phyloP scores from a whole-genome alignment of 73 alveolate genomes.

The Uronychia binucleata region DNA sequence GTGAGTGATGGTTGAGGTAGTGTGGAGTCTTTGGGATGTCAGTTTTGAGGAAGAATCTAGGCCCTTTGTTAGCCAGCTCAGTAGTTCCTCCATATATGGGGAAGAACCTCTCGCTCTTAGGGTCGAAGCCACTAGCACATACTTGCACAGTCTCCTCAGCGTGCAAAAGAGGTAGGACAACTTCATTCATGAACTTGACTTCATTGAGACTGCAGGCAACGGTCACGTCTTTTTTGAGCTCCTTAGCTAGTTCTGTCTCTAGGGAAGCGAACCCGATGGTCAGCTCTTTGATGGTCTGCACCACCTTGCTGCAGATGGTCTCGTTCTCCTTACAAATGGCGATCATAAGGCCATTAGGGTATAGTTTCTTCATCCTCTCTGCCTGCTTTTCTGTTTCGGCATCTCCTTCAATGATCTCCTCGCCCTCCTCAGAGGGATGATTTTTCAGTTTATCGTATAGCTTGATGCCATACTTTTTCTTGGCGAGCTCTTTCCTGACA shows the following conservation, averaged over 20 bases:
- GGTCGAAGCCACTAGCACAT: background rate
- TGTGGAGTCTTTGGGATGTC: slow-evolving; percentile 13
- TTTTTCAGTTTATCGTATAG: background rate
- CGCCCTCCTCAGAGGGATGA: too few species aligned
- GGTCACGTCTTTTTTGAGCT: slow-evolving; percentile 37
- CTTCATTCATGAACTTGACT: slow-evolving; percentile 27
- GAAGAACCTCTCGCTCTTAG: background rate
- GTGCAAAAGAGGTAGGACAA: slow-evolving; percentile 49
- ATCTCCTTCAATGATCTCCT: background rate
- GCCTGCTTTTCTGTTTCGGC: background rate
- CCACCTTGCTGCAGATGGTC: background rate
- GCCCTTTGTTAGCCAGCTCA: background rate
- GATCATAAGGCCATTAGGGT: background rate
- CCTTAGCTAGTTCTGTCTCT: slow-evolving; percentile 18
- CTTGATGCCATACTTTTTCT: background rate
- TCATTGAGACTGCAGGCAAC: slow-evolving; percentile 17
- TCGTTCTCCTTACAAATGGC: background rate
- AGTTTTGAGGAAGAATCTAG: slow-evolving; percentile 44
- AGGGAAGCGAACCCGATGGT: background rate
- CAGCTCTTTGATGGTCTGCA: slow-evolving; percentile 20
- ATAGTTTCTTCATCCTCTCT: background rate
- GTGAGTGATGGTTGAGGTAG: too few species aligned
- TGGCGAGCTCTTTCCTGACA: background rate
- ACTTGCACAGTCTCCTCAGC: slow-evolving; percentile 40
- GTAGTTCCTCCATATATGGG: background rate